Percentiles rank a stretch among this genome's conserved stretches.
Conservation (phyloP, 116 monocot species). For the Phalaenopsis hybrid region DNA sequence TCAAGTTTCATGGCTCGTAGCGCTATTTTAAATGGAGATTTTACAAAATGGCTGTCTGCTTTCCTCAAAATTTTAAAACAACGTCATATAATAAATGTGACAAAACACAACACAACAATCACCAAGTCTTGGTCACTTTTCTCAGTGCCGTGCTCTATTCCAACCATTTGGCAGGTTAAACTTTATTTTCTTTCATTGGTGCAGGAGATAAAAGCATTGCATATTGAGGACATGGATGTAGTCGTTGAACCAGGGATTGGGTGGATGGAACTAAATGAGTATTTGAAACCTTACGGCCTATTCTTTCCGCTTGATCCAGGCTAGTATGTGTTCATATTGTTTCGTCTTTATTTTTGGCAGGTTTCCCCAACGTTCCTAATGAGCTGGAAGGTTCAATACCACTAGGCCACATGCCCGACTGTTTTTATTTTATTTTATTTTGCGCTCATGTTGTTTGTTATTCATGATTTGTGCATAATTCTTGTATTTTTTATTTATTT, state of each 20-base stretch:
- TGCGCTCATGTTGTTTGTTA: neutral
- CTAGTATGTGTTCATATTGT: slow-evolving; percentile 13
- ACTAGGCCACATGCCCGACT: too few relatives aligned
- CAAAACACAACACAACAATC: neutral
- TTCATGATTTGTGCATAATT: neutral
- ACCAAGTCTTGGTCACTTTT: neutral
- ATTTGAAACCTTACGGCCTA: slow-evolving; percentile 86
- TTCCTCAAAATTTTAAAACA: neutral
- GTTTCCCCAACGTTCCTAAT: neutral
- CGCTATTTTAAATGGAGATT: neutral
- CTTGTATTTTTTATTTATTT: neutral
- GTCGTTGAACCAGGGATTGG: slow-evolving; percentile 97
- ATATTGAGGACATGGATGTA: slow-evolving; percentile 98
- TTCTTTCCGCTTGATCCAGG: slow-evolving; percentile 99
- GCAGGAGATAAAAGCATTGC: slow-evolving; percentile 77
- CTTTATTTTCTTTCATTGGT: slow-evolving; percentile 6
- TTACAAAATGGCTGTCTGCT: neutral
- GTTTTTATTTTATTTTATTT: neutral
- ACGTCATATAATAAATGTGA: neutral
- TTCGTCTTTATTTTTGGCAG: neutral
- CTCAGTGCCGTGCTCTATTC: neutral
- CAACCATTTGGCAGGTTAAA: slow-evolving; percentile 1
- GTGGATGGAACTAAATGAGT: slow-evolving; percentile 99
- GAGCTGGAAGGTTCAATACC: too few relatives aligned
- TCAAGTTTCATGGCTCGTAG: too few relatives aligned